Base-by-base conservation (phyloP, 1,139 yeast species). In the Lodderomyces margitis region DNA sequence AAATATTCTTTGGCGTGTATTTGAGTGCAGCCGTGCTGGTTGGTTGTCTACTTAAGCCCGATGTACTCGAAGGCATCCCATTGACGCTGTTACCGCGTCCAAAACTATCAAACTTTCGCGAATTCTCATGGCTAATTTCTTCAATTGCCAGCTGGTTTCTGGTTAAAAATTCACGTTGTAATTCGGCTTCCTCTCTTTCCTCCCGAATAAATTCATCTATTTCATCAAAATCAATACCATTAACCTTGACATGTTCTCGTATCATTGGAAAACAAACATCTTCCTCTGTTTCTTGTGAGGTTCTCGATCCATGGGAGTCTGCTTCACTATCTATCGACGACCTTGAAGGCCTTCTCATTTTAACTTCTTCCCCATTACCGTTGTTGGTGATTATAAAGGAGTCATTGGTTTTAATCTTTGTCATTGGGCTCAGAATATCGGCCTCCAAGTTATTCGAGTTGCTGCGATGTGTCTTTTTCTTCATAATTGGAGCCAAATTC, bases 181-280 rank as follows among this genome's bases (percentile, higher is more conserved):
- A 44, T 12, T 48, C 46, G 20, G 53, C 52, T 41, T 62, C 61
- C 37, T 66, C 73, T 20, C 64, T 53, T 50, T 72, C 77, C 38
- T 80, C 86, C 41, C 72, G 70, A 42, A 84, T 80, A 53, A 83
- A 84, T 51, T 84, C 89, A 47, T 84, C 92, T 55, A 85, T 74
- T 53, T 83, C 92, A 57, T 81, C 87, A 54, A 84, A 84, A 60
- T 85, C 91, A 50, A 85, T 83, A 11, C 91, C 92, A 49, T 81
- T 81, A 34, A 82, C 70, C 48, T 86, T 72, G 10, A 78, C 73
- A 52, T 81, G 84, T 53, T 83, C 87, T 17, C 87, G 81, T 40
- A 81, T 71, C 87, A 88, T 85, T 1, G 98, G 98, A 66, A 91
- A 89, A 70, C 98, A 92, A 36, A 92, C 98, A 74, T 92, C 98